Conservation (phyloP, 2,329 filamentous ascomycete genomes). For the Fusarium concolor region DNA sequence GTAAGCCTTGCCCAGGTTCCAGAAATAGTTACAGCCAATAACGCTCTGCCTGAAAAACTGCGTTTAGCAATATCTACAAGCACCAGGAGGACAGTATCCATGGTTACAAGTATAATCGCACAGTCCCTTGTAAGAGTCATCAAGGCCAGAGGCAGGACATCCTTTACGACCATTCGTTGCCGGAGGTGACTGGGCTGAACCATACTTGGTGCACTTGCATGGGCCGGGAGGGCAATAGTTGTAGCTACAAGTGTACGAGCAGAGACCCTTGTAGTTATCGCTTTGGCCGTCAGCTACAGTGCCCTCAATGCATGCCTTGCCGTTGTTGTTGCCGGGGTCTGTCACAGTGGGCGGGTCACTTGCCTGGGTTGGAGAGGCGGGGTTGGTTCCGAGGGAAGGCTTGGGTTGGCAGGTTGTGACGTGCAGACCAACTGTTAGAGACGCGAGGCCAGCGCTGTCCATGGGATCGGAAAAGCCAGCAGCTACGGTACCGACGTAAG, state of each 20-base stretch:
- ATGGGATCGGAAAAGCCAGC: constrained; percentile 47
- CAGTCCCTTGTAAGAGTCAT: constrained; percentile 56
- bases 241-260: constrained; percentile 48
- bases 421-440: constrained; percentile 47
- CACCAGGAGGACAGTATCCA: constrained; percentile 58
- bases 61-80: constrained; percentile 38
- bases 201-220: constrained; percentile 51
- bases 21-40: no score
- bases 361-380: constrained; percentile 53
- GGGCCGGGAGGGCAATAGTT: constrained; percentile 51
- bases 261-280: constrained; percentile 52
- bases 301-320: constrained; percentile 44
- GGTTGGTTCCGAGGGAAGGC: constrained; percentile 49
- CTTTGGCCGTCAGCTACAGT: constrained; percentile 47
- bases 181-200: constrained; percentile 44
- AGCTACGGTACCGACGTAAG: constrained; percentile 64
- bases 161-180: constrained; percentile 46
- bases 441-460: constrained; percentile 41
- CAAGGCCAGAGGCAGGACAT: constrained; percentile 49
- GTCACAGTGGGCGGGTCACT: constrained; percentile 31
- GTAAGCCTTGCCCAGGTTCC: no score
- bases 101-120: constrained; percentile 60
- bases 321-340: background rate
- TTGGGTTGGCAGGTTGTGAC: constrained; percentile 48
- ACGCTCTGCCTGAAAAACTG: no score